A percentile compares a stretch with the other conserved stretches of the same genome.
These are phyloP conservation scores for Liquidambar formosana DNA, from an alignment of 164 flowering plant species.

Conservation along the genomic window DNA sequence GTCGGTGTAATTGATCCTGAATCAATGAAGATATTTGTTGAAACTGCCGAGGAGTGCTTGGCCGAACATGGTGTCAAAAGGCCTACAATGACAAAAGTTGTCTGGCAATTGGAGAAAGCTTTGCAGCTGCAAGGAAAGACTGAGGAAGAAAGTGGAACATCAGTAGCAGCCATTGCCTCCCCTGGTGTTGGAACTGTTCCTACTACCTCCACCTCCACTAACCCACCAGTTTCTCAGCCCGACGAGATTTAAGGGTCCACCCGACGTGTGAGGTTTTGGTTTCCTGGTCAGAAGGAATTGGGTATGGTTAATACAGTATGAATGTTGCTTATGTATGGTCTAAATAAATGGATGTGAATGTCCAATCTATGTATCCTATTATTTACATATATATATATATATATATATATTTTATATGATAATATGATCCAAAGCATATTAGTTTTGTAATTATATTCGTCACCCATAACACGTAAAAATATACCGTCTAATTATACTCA, in stretches of 20 bases:
- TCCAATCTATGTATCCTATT: no score
- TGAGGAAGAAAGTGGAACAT: constrained; percentile 24
- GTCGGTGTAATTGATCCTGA: constrained; percentile 46
- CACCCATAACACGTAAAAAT: no score
- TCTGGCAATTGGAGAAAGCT: constrained; percentile 74
- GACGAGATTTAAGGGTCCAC: constrained; percentile 25
- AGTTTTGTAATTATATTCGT: no score
- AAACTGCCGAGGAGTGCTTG: constrained; percentile 69
- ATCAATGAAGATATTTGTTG: constrained; percentile 62
- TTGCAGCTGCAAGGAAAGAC: constrained; percentile 60
- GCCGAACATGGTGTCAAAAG: constrained; percentile 61
- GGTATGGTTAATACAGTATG: not conserved
- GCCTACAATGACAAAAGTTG: constrained; percentile 76
- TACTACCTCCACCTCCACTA: constrained; percentile 8
- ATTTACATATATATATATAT: no score
- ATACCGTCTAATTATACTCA: no score
- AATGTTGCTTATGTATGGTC: not conserved
- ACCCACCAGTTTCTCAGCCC: constrained; percentile 16
- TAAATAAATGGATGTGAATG: not conserved
- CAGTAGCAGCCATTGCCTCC: constrained; percentile 11
- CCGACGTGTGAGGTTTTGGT: constrained; percentile 10
- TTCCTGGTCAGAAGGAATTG: no score
- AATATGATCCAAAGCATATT: no score
- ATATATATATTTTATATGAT: no score
- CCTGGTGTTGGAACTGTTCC: constrained; percentile 10